Percentiles rank a stretch among this genome's conserved stretches.
phyloP scores from a whole-genome alignment of 2,329 filamentous ascomycete genomes.

The Aspergillus pseudonomiae region DNA sequence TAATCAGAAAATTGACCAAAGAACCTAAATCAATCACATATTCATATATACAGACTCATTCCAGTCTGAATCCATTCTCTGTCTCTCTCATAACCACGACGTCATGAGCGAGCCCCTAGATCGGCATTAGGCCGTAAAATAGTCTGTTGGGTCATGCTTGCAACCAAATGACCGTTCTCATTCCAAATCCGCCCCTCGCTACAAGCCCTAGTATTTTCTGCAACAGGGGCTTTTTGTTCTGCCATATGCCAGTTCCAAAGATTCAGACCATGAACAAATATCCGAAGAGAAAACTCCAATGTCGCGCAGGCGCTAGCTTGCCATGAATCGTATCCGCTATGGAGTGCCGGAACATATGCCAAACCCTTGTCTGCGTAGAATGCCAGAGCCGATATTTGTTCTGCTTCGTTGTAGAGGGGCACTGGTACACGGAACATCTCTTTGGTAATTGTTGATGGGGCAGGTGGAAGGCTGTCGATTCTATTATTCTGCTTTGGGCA shows the following conservation, averaged over 20 bases:
- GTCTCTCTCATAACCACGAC: too few species aligned
- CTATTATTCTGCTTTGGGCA: too few species aligned
- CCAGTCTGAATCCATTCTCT: too few species aligned
- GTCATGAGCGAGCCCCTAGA: too few species aligned
- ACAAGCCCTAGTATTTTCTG: not conserved
- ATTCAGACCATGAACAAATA: not conserved
- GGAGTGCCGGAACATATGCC: not conserved
- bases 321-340: not conserved
- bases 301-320: not conserved
- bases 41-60: too few species aligned
- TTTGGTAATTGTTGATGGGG: too few species aligned
- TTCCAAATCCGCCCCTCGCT: not conserved
- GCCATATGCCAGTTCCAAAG: not conserved
- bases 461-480: too few species aligned
- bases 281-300: not conserved
- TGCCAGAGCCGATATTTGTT: not conserved
- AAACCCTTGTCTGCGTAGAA: not conserved
- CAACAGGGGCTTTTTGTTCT: not conserved
- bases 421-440: not conserved
- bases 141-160: not conserved
- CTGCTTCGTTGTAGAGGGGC: not conserved
- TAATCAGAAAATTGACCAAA: too few species aligned
- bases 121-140: not conserved
- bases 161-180: not conserved
- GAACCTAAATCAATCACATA: too few species aligned